phyloP scores from a whole-genome alignment of 2,329 filamentous ascomycete genomes.

The Alternaria hordeiaustralica region DNA sequence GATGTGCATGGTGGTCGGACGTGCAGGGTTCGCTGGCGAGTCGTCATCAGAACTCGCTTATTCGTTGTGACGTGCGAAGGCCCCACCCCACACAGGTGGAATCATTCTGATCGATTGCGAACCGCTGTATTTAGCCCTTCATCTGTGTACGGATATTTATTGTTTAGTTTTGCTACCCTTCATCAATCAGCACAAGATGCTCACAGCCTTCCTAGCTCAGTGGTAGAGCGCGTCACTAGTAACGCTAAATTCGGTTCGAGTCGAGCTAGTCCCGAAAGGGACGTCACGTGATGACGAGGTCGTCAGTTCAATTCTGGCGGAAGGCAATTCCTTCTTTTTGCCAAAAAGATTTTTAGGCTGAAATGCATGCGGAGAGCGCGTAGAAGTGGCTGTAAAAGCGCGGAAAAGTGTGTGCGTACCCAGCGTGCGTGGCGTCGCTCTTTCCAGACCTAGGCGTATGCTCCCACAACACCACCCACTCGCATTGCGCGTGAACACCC shows the following conservation, averaged over 20 bases:
- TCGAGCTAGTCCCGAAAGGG: background rate
- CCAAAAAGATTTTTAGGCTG: background rate
- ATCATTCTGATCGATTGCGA: background rate
- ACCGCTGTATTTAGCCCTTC: background rate
- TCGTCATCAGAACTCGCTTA: background rate
- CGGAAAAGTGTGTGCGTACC: background rate
- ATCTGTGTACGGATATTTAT: too few species aligned
- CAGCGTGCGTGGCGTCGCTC: too few species aligned
- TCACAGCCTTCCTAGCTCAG: conserved; percentile 17
- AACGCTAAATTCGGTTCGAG: background rate
- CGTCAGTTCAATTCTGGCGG: conserved; percentile 18
- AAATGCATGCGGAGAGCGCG: background rate
- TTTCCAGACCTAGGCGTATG: background rate
- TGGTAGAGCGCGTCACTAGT: conserved; percentile 19
- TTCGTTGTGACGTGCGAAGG: background rate
- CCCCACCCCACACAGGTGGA: background rate
- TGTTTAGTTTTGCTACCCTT: too few species aligned
- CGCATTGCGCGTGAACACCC: background rate
- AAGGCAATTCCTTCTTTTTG: conserved; percentile 6
- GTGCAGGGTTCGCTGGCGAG: background rate
- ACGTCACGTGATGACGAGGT: conserved; percentile 8
- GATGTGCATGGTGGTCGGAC: background rate
- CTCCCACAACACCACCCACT: background rate
- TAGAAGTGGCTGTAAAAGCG: background rate
- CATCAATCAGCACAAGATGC: background rate